Evolutionary conservation across 257 asterid genomes (phyloP).

Genomic region (Catharanthus roseus): DNA sequence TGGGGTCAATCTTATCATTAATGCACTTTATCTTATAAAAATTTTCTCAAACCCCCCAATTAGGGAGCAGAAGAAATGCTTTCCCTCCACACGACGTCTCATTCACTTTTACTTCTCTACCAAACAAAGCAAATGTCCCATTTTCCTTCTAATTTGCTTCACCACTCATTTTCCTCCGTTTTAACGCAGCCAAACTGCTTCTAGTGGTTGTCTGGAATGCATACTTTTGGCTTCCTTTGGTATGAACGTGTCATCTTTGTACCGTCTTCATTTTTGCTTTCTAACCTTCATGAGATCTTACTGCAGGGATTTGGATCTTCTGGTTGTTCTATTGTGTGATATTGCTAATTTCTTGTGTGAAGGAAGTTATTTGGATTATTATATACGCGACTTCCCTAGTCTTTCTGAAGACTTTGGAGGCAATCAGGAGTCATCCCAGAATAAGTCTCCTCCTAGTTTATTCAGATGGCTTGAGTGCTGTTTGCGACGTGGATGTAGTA

Average conservation of each 20-base stretch:
- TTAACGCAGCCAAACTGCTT: no score
- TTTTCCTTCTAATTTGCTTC: no score
- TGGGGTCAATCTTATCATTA: no score
- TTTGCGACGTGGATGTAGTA: slow-evolving; percentile 60
- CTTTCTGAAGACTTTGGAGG: slow-evolving; percentile 38
- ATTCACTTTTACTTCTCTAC: no score
- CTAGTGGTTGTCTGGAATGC: background rate
- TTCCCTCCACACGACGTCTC: no score
- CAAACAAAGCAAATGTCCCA: no score
- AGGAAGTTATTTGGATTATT: slow-evolving; percentile 78
- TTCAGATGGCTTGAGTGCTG: slow-evolving; percentile 91
- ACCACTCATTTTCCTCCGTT: no score
- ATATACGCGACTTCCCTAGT: slow-evolving; percentile 79
- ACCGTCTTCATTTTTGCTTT: slow-evolving; percentile 8
- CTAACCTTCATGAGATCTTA: slow-evolving; percentile 4
- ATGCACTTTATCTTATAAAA: no score
- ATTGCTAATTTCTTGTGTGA: slow-evolving; percentile 66
- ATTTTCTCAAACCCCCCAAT: no score
- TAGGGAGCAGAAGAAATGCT: no score
- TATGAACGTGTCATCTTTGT: background rate
- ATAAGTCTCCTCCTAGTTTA: slow-evolving; percentile 66
- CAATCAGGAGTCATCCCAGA: slow-evolving; percentile 27
- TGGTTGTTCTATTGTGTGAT: slow-evolving; percentile 63
- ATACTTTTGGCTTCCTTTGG: background rate
- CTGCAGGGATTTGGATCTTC: slow-evolving; percentile 79